These are phyloP conservation scores for Fusarium buharicum DNA, from an alignment of 2,329 filamentous ascomycete genomes.

Conservation along the genomic window DNA sequence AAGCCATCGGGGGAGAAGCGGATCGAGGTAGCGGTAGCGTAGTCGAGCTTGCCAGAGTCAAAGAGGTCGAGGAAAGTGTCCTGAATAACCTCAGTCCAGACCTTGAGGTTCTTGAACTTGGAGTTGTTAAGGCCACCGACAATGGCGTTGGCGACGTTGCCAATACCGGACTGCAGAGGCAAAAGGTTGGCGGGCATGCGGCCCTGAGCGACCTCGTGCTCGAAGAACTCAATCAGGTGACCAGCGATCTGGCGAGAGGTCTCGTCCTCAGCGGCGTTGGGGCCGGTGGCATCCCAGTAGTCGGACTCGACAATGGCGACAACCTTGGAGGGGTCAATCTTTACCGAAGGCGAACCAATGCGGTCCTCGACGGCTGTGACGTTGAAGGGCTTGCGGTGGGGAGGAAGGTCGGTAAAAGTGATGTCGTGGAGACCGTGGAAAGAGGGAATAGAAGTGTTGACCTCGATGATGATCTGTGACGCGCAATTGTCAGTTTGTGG, in stretches of 20 bases:
- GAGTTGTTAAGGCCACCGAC: conserved; percentile 83
- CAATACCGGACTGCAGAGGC: conserved; percentile 87
- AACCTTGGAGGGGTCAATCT: conserved; percentile 84
- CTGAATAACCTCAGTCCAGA: conserved; percentile 94
- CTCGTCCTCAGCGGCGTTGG: conserved; percentile 81
- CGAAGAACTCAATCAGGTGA: conserved; percentile 83
- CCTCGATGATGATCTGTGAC: conserved; percentile 80
- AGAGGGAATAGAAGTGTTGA: conserved; percentile 86
- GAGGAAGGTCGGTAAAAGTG: conserved; percentile 86
- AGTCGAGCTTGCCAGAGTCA: conserved; percentile 87
- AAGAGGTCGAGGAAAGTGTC: conserved; percentile 94
- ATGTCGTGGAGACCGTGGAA: conserved; percentile 93
- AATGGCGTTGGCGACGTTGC: conserved; percentile 93
- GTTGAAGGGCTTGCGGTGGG: conserved; percentile 83
- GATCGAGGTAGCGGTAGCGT: conserved; percentile 88
- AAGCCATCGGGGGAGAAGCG: conserved; percentile 93
- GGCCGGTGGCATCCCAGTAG: conserved; percentile 79
- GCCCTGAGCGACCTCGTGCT: conserved; percentile 84
- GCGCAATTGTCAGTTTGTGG: conserved; percentile 15
- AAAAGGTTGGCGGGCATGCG: conserved; percentile 81
- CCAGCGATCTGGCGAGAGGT: conserved; percentile 76
- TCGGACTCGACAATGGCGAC: conserved; percentile 86
- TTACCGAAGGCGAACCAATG: conserved; percentile 84
- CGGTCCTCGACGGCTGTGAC: conserved; percentile 88
- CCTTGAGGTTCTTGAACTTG: conserved; percentile 87